Evolutionary conservation across 2,329 filamentous ascomycete genomes (phyloP), one percentile per base, ranked within the genome.

Genomic region (Chaetomiaceae sp.): DNA sequence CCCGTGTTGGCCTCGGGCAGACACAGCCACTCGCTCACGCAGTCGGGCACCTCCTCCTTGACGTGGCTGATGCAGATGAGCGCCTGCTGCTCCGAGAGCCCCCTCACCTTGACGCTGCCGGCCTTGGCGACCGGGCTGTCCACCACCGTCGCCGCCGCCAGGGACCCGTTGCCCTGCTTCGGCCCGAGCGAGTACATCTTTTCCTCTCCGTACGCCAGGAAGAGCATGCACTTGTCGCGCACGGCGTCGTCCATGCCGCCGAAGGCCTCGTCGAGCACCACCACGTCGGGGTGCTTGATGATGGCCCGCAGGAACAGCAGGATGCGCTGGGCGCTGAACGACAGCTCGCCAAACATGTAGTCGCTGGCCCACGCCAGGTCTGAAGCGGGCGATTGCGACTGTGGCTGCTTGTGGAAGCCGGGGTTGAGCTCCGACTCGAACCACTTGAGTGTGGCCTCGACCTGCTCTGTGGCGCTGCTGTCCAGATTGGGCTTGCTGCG

Each of bases 21-120:
- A 67, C 89, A 91, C 47, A 97, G 76, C 87, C 88, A 97, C 66
- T 95, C 84, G 43, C 89, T 75, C 22, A 96, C 81, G 60, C 85
- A 86, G 46, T 86, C 84, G 0, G 94, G 94, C 9, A 97, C 88
- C 69, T 99, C 94, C 63, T 96, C 91, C 58, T 84, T 85, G 56
- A 92, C 79, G 71, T 99, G 94, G 57, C 90, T 94, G 55, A 97
- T 92, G 59, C 91, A 90, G n/a, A 97, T 80, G 50, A 99, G 72
- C 0, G 91, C 91, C 71, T 97, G 92, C 20, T 82, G 69, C 0
- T 83, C 74, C 1, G 78, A 77, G 52, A 96, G 70, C 0, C 90
- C 90, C 1, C 64, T 65, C 4, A 92, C 71, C 20, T 70, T 75
- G 1, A 82, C 74, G 1, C 67, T 65, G 0, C 74, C 79, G 0